A percentile compares a stretch with the other conserved stretches of the same genome.
Conservation (phyloP, 495 filamentous ascomycete species). For the Podospora conica region DNA sequence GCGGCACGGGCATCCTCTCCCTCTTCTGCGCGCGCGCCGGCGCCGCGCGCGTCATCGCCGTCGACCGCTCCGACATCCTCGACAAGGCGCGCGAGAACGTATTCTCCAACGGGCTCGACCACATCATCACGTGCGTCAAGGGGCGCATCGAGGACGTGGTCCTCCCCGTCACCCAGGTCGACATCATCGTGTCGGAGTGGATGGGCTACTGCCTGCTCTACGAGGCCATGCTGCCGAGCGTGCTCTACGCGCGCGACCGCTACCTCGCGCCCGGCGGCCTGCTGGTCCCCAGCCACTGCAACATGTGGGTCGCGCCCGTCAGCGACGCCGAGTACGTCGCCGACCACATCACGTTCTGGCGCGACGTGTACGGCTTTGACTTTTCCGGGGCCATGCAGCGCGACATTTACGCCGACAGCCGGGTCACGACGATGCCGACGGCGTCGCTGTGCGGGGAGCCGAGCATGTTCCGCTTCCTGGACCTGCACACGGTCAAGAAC, state of each 20-base stretch:
- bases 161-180: conserved; percentile 83
- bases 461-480: conserved; percentile 63
- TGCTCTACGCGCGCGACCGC: conserved; percentile 86
- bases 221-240: conserved; percentile 96
- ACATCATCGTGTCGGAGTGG: conserved; percentile 99
- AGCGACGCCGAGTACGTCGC: conserved; percentile 84
- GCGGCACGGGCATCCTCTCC: conserved; percentile 70
- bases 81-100: conserved; percentile 91
- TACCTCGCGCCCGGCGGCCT: conserved; percentile 81
- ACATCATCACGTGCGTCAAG: conserved; percentile 83
- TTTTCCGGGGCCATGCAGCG: conserved; percentile 78
- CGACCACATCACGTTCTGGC: conserved; percentile 92
- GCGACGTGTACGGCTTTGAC: conserved; percentile 97
- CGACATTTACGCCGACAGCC: conserved; percentile 74
- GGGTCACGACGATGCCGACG: conserved; percentile 76
- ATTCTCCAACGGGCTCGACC: conserved; percentile 71
- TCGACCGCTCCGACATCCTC: conserved; percentile 96
- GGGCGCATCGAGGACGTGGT: conserved; percentile 94
- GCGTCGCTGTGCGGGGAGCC: conserved; percentile 74
- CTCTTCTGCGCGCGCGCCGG: conserved; percentile 97
- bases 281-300: conserved; percentile 87
- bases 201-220: conserved; percentile 99
- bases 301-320: conserved; percentile 82
- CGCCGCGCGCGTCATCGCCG: conserved; percentile 89
- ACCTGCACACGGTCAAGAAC: conserved; percentile 69